Evolutionary conservation across 352 stramenopile genomes (phyloP), one percentile per base, ranked within the genome.

Genomic region (Thraustochytrium striatum): DNA sequence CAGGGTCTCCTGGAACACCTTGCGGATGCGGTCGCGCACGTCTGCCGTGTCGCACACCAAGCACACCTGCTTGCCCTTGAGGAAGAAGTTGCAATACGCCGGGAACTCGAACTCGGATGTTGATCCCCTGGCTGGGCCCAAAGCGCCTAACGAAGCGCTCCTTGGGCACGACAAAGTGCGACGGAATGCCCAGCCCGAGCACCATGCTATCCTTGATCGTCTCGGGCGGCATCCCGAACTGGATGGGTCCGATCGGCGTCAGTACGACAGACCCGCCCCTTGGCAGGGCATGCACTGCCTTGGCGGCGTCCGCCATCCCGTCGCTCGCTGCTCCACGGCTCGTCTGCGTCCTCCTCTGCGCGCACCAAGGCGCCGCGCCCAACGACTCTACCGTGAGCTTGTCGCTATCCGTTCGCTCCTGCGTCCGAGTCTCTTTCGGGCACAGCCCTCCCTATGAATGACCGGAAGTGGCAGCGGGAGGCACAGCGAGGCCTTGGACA

Each of bases 91-190:
- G 84, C 95, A 98, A 81, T 98, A 98, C 3, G 91, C 93, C 5
- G 94, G 94, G 83, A 98, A 98, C 87, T 98, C 94, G 82, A 98
- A 98, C 83, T 98, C 94, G 25, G 93, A 98, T 87, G 83, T 98
- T 98, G 11, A 98, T 91, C 52, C 93, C 94, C 81, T 97, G 90
- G 53, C 94, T 95, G 11, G 91, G 91, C 19, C 94, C 94, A 30
- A 98, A 89, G 32, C 93, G 92, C 72, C 94, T 89, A 50, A 92
- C 96, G 84, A 98, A 98, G 28, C 91, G 88, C 82, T 98, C 93
- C 11, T 92, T 92, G 19, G 93, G 93, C 13, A 98, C 92, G 70
- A 98, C 95, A 82, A 96, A 98, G 72, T 97, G 91, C 5, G 89
- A 86, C n/a, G 94, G 94, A 41, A 97, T 91, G 13, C 87, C 86